Conservation (phyloP, 345 rosid species). For the Microthlaspi erraticum region DNA sequence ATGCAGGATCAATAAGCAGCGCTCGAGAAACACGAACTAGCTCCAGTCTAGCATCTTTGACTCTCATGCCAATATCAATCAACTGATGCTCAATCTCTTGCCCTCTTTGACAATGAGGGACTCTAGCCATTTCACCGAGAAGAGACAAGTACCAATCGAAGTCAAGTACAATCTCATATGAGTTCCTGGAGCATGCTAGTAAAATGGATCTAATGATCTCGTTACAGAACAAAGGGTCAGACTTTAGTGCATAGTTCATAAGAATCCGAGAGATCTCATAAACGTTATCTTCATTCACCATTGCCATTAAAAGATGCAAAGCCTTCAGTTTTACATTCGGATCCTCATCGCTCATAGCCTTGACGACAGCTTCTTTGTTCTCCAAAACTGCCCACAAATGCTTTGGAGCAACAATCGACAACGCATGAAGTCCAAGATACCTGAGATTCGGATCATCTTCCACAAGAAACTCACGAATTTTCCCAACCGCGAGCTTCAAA, state of each 20-base stretch:
- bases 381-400: slow-evolving; percentile 88
- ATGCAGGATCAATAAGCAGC: slow-evolving; percentile 93
- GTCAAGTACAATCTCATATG: slow-evolving; percentile 77
- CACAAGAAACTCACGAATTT: slow-evolving; percentile 67
- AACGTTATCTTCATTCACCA: slow-evolving; percentile 85
- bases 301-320: slow-evolving; percentile 77
- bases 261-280: slow-evolving; percentile 78
- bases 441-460: slow-evolving; percentile 92
- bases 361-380: slow-evolving; percentile 83
- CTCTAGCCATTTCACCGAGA: slow-evolving; percentile 88
- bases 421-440: slow-evolving; percentile 92
- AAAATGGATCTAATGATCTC: slow-evolving; percentile 83
- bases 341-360: slow-evolving; percentile 87
- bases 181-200: slow-evolving; percentile 65
- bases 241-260: slow-evolving; percentile 81
- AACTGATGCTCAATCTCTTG: slow-evolving; percentile 89
- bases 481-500: slow-evolving; percentile 73
- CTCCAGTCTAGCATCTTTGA: slow-evolving; percentile 85
- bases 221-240: slow-evolving; percentile 87
- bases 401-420: slow-evolving; percentile 64
- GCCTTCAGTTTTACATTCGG: slow-evolving; percentile 80
- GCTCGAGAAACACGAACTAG: slow-evolving; percentile 75
- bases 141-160: slow-evolving; percentile 93
- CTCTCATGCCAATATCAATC: slow-evolving; percentile 83
- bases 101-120: slow-evolving; percentile 82